Base-by-base conservation (phyloP, 768 basidiomycete genomes). In the Phylloporus sp. region DNA sequence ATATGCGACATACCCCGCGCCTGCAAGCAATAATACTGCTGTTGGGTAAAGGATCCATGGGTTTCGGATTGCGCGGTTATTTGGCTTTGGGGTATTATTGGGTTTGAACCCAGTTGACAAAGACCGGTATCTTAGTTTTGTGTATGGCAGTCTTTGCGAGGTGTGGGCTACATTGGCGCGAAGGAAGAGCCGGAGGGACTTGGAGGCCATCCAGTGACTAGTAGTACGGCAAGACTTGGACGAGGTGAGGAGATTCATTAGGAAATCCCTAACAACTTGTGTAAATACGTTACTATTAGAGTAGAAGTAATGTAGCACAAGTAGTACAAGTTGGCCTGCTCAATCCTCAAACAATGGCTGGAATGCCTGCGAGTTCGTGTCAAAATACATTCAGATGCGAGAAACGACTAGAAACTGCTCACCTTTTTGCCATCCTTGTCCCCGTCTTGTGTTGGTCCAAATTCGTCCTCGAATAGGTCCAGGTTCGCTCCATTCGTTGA, bases 1-100 rank as follows among this genome's bases (percentile, higher is more conserved):
- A 69, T 91, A 95, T 13, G 82, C 78, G 46, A 78, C 48, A 31
- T 66, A 70, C 1, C 65, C 64, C 4, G 56, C 62, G 6, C 72
- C 72, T 10, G 62, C 63, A 2, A 74, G 54, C 10, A 65, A 50
- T 13, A 73, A 44, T 5, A 57, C 49, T 7, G 60, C 18, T 28
- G 35, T 47, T 0, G 71, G 50, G 53, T 59, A 70, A 16, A 67
- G 46, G 27, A 70, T 39, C 63, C 69, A 64, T 34, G 53, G 27
- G 22, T 54, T 59, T 40, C 44, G 18, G 29, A 42, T 27, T 12
- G 29, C 41, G 23, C 57, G 57, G 45, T 52, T 57, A 11, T 31
- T 45, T 23, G 40, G 28, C 18, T 15, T 29, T 8, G 43, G 31
- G 36, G n/a, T 5, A 43, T 39, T 2, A 36, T 39, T 32, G 11